Conservation (phyloP, 2,329 filamentous ascomycete genomes). For the Didymella pinodella region DNA sequence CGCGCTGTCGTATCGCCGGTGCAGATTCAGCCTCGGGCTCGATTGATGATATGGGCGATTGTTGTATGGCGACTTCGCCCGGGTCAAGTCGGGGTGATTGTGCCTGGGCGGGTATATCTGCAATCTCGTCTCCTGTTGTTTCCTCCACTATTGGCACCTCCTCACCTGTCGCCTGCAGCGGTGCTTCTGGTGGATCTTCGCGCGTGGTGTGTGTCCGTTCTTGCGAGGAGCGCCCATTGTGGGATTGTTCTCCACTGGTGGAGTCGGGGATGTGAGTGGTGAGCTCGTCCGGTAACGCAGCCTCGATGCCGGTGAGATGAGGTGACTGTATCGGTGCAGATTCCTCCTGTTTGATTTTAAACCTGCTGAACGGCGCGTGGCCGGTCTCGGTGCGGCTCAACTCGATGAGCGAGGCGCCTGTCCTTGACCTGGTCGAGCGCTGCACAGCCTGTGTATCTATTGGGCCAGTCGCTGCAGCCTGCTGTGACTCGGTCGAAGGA, state of each 20-base stretch:
- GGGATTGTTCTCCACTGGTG: constrained; percentile 2
- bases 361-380: constrained; percentile 26
- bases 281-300: constrained; percentile 1
- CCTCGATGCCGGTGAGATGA: constrained; percentile 14
- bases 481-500: constrained; percentile 36
- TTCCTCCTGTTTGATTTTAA: constrained; percentile 37
- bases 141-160: not conserved
- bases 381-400: constrained; percentile 32
- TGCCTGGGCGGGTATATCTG: not conserved
- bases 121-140: not conserved
- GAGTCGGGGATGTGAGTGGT: constrained; percentile 21
- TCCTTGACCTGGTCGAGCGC: constrained; percentile 24
- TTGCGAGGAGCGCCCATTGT: not conserved
- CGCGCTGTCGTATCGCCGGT: constrained; percentile 11
- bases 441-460: not conserved
- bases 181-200: not conserved
- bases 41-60: constrained; percentile 19
- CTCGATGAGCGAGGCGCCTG: constrained; percentile 30
- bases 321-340: constrained; percentile 29
- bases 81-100: not conserved
- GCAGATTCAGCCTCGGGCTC: constrained; percentile 7
- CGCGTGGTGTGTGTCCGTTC: not conserved
- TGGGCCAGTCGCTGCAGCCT: constrained; percentile 23
- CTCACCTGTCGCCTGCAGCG: not conserved
- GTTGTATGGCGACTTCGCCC: constrained; percentile 14